Evolutionary conservation across 2,329 filamentous ascomycete species (phyloP).

Genomic region (Trichoderma semiorbis): DNA sequence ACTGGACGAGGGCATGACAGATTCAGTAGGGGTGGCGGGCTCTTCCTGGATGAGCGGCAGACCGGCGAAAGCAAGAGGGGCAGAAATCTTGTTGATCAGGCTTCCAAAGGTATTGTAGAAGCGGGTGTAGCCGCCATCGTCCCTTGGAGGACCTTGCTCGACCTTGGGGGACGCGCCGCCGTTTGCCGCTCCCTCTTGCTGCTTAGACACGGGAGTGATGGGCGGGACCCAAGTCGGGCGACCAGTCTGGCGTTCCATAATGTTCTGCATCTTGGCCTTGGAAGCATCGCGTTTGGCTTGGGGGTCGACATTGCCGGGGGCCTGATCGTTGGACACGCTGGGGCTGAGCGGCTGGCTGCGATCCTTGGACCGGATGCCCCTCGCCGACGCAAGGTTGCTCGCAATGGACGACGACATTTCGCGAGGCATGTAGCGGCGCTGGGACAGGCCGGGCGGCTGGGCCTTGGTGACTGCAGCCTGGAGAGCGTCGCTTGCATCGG

Average conservation of each 20-base stretch:
- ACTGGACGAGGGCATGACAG: constrained; percentile 35
- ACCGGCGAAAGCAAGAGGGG: constrained; percentile 87
- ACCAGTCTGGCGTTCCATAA: constrained; percentile 50
- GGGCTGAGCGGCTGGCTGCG: constrained; percentile 67
- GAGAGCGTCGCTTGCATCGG: constrained; percentile 24
- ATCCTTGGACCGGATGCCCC: constrained; percentile 68
- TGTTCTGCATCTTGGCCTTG: constrained; percentile 52
- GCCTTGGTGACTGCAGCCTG: constrained; percentile 26
- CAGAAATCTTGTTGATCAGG: constrained; percentile 83
- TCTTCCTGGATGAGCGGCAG: constrained; percentile 68
- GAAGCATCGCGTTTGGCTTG: constrained; percentile 50
- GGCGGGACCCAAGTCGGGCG: constrained; percentile 55
- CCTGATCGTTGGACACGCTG: constrained; percentile 69
- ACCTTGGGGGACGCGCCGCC: constrained; percentile 26
- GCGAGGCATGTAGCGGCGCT: constrained; percentile 55
- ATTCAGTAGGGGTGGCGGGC: constrained; percentile 29
- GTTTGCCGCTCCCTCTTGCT: constrained; percentile 23
- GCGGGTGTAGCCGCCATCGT: constrained; percentile 77
- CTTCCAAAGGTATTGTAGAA: constrained; percentile 93
- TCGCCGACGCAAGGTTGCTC: constrained; percentile 79
- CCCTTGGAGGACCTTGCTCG: constrained; percentile 28
- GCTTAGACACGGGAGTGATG: constrained; percentile 24
- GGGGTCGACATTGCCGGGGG: constrained; percentile 65
- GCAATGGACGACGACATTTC: constrained; percentile 80
- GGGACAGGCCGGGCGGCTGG: constrained; percentile 32